Base-by-base conservation (phyloP, 1,284 basidiomycete species). In the Heterobasidion parviporum region DNA sequence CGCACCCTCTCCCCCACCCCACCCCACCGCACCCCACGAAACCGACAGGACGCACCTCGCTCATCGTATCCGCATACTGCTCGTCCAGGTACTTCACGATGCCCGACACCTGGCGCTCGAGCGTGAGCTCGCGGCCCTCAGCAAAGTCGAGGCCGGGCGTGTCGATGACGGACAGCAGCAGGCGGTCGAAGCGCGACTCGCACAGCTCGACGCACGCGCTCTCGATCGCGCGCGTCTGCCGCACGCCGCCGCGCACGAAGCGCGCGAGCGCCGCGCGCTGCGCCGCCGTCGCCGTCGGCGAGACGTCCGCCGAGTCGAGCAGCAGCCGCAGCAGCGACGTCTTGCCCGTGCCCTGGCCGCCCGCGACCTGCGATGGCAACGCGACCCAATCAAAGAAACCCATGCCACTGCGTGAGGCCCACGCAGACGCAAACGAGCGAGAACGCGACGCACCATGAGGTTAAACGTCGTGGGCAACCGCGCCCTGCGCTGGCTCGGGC, bases 11-110 rank as follows among this genome's bases (percentile, higher is more conserved):
- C 38, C 38, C 38, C 38, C 38, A 41, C 12, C 38, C 3, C 38
- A 41, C 20, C 20, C 2, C 20, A 26, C 20, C 20, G 20, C 20
- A 41, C 15, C 38, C 15, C 2, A 15, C 44, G 15, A 18, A 46
- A 49, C 35, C 47, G 45, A 8, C 43, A 34, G 20, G 9, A 71
- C 82, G 60, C 60, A 88, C 89, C 75, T 92, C 89, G 64, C 76
- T 87, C 80, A 92, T 82, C 2, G 89, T 91, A 63, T 91, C 87
- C 9, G 85, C 84, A 67, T 85, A 92, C 64, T 87, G 86, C 2
- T 78, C 72, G 61, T 92, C 89, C 15, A 92, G 70, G 62, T 89
- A 87, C 67, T 81, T 88, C 59, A 91, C 76, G 48, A 92, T 72
- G 3, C 69, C 63, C 44, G 81, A 83, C 15, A 92, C 82, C 66